phyloP scores from a whole-genome alignment of 371 early-diverging fungal genomes.

The Entomophthora muscae region DNA sequence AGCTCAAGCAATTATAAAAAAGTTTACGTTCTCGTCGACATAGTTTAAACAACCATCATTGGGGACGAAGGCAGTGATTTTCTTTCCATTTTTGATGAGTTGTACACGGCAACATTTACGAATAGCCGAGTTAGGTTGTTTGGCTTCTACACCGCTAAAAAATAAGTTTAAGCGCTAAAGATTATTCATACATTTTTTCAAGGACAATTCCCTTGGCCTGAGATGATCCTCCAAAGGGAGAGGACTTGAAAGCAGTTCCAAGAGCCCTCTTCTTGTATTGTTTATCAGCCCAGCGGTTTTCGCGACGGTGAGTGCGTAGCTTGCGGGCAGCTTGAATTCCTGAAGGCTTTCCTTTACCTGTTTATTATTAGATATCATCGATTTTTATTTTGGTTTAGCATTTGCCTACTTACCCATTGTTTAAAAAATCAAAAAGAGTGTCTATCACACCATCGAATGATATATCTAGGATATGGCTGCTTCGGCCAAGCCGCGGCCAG shows the following conservation, averaged over 20 bases:
- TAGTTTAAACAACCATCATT: conserved; percentile 99
- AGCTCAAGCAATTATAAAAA: neutral
- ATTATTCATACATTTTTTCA: conserved; percentile 86
- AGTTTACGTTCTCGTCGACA: conserved; percentile 80
- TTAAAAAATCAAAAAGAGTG: neutral
- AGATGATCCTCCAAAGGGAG: conserved; percentile 97
- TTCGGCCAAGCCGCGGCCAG: too few relatives aligned
- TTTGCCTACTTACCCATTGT: neutral
- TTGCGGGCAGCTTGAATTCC: conserved; percentile 98
- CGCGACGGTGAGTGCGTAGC: conserved; percentile 91
- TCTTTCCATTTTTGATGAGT: conserved; percentile 99
- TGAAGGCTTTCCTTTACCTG: conserved; percentile 85
- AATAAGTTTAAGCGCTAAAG: neutral
- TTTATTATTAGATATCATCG: neutral
- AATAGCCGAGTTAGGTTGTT: conserved; percentile 99
- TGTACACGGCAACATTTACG: conserved; percentile 99
- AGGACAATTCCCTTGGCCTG: conserved; percentile 99
- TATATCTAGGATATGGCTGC: too few relatives aligned
- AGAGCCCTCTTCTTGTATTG: conserved; percentile 96
- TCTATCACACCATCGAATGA: too few relatives aligned
- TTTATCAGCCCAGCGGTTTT: conserved; percentile 98
- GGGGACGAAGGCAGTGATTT: conserved; percentile 99
- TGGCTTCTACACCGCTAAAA: conserved; percentile 97
- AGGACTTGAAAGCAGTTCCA: conserved; percentile 94
- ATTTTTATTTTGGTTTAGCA: neutral